These are phyloP conservation scores for Triticum monococcum DNA, from an alignment of 176 grass and related monocot species.

Conservation along the genomic window DNA sequence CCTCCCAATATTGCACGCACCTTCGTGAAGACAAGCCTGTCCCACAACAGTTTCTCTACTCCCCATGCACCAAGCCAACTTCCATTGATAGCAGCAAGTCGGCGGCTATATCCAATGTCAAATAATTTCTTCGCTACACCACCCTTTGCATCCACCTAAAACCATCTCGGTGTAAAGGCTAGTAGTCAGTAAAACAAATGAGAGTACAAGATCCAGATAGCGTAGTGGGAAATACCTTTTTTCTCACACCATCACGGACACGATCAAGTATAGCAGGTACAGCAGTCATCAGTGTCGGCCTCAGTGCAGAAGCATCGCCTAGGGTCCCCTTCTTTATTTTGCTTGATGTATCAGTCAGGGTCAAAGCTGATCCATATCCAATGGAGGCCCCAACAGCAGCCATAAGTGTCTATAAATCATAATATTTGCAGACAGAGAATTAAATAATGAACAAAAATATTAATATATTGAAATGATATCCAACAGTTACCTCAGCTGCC, in stretches of 20 bases:
- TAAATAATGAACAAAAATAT: slow-evolving; percentile 29
- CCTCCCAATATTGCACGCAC: slow-evolving; percentile 83
- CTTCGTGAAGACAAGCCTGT: slow-evolving; percentile 81
- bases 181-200: slow-evolving; percentile 25
- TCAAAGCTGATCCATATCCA: slow-evolving; percentile 91
- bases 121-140: slow-evolving; percentile 85
- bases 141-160: slow-evolving; percentile 80
- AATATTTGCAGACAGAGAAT: slow-evolving; percentile 17
- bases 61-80: slow-evolving; percentile 94
- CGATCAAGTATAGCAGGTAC: slow-evolving; percentile 95
- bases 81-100: slow-evolving; percentile 80
- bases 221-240: slow-evolving; percentile 56
- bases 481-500: slow-evolving; percentile 70
- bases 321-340: slow-evolving; percentile 92
- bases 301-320: slow-evolving; percentile 86
- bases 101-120: slow-evolving; percentile 59
- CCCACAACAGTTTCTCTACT: slow-evolving; percentile 85
- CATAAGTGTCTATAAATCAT: slow-evolving; percentile 61
- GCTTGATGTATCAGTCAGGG: slow-evolving; percentile 91
- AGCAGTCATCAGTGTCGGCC: slow-evolving; percentile 83
- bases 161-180: slow-evolving; percentile 17
- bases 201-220: slow-evolving; percentile 8
- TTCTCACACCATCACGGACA: slow-evolving; percentile 87
- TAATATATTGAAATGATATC: not conserved
- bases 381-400: slow-evolving; percentile 74